phyloP scores from a whole-genome alignment of 305 asterid genomes.

The Ruellia speciosa region DNA sequence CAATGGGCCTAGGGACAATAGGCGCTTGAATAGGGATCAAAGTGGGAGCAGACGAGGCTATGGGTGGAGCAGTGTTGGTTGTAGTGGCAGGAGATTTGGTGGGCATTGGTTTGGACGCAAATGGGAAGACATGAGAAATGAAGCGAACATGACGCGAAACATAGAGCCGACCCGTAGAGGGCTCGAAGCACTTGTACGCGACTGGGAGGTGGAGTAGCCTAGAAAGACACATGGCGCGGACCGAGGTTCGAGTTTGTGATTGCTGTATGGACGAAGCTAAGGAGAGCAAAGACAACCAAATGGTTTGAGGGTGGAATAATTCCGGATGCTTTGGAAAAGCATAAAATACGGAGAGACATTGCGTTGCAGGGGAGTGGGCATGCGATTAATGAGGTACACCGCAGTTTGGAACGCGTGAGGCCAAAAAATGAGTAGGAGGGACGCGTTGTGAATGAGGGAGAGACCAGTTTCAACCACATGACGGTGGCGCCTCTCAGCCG shows the following conservation, averaged over 20 bases:
- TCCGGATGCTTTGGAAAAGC: not conserved
- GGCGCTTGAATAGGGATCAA: no score
- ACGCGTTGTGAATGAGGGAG: not conserved
- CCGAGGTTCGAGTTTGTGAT: not conserved
- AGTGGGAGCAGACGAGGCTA: no score
- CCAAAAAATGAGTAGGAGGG: not conserved
- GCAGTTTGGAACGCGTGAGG: not conserved
- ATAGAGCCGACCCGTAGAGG: not conserved
- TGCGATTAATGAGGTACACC: not conserved
- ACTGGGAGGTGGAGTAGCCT: not conserved
- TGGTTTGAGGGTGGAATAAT: not conserved
- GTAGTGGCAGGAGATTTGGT: not conserved
- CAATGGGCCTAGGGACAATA: no score
- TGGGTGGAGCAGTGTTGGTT: no score
- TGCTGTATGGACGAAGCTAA: slow-evolving; percentile 1
- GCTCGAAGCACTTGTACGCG: not conserved
- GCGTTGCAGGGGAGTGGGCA: not conserved
- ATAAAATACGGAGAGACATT: not conserved
- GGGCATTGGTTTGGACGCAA: not conserved
- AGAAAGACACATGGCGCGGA: not conserved
- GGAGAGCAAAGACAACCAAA: slow-evolving; percentile 10
- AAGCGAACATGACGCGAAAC: not conserved
- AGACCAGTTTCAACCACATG: slow-evolving; percentile 11
- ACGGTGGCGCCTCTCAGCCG: not conserved
- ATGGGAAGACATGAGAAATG: not conserved